Conservation (phyloP, 2,329 filamentous ascomycete genomes). For the Pyrenochaeta sp. region DNA sequence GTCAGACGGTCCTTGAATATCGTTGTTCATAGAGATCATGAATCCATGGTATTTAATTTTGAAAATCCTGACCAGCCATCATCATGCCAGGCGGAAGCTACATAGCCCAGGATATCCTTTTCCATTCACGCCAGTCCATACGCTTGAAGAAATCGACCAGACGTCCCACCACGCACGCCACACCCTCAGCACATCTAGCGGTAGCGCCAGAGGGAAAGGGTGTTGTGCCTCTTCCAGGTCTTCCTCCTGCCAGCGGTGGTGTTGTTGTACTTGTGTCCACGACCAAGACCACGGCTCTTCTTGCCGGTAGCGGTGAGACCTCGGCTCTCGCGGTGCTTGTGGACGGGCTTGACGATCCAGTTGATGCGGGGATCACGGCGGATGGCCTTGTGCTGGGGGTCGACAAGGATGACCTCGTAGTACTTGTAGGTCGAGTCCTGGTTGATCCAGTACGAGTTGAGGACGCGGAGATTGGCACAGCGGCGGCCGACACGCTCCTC, state of each 20-base stretch:
- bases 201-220: constrained; percentile 98
- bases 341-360: constrained; percentile 99
- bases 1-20: not conserved
- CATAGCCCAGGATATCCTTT: constrained; percentile 44
- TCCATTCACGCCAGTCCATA: constrained; percentile 47
- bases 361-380: constrained; percentile 99
- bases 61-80: constrained; percentile 33
- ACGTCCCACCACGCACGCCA: constrained; percentile 40
- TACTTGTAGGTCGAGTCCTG: constrained; percentile 99
- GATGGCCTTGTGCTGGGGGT: constrained; percentile 99
- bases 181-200: constrained; percentile 66
- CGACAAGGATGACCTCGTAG: constrained; percentile 99
- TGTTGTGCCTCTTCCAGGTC: constrained; percentile 99
- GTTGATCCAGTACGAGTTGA: constrained; percentile 99
- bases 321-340: constrained; percentile 99
- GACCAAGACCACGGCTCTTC: constrained; percentile 99
- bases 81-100: constrained; percentile 37
- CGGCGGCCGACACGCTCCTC: constrained; percentile 99
- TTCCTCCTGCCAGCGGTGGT: constrained; percentile 96
- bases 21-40: constrained; percentile 34
- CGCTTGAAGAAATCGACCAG: constrained; percentile 42
- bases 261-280: constrained; percentile 99
- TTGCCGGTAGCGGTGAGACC: constrained; percentile 99
- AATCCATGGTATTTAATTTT: constrained; percentile 46
- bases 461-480: constrained; percentile 98